Evolutionary conservation across 371 early-diverging fungal genomes (phyloP).

Genomic region (Nosema bombycis): DNA sequence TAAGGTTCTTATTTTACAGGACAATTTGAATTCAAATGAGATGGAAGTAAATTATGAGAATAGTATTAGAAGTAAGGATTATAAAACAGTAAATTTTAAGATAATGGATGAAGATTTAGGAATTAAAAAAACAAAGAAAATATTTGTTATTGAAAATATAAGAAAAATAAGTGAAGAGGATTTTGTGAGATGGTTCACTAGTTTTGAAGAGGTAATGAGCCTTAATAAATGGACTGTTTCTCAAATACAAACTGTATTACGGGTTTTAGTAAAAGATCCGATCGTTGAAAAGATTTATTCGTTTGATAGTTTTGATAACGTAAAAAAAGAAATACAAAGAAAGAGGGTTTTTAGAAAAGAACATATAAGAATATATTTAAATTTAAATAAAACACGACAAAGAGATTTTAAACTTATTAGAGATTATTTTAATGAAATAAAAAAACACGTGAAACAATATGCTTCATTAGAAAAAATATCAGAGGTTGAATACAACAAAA

Average conservation of each 20-base stretch:
- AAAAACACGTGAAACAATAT: conserved; percentile 7
- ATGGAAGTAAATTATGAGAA: no score
- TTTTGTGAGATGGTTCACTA: not conserved
- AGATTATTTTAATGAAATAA: conserved; percentile 1
- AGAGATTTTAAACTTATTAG: not conserved
- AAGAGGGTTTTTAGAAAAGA: not conserved
- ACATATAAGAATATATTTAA: not conserved
- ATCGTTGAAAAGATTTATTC: not conserved
- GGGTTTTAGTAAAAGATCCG: not conserved
- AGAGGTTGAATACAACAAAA: not conserved
- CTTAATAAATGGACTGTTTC: not conserved
- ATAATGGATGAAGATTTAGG: no score
- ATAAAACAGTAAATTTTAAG: no score
- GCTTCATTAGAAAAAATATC: not conserved
- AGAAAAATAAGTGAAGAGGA: not conserved
- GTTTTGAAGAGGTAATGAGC: not conserved
- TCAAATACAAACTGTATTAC: not conserved
- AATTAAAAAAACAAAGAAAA: no score
- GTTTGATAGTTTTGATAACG: not conserved
- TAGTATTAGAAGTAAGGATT: no score
- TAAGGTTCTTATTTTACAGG: no score
- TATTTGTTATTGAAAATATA: no score
- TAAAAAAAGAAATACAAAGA: conserved; percentile 1
- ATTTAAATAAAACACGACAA: not conserved
- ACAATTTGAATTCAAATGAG: no score